These are phyloP conservation scores for Hirsutella minnesotensis DNA, from an alignment of 2,329 filamentous ascomycete genomes.

Conservation along the genomic window DNA sequence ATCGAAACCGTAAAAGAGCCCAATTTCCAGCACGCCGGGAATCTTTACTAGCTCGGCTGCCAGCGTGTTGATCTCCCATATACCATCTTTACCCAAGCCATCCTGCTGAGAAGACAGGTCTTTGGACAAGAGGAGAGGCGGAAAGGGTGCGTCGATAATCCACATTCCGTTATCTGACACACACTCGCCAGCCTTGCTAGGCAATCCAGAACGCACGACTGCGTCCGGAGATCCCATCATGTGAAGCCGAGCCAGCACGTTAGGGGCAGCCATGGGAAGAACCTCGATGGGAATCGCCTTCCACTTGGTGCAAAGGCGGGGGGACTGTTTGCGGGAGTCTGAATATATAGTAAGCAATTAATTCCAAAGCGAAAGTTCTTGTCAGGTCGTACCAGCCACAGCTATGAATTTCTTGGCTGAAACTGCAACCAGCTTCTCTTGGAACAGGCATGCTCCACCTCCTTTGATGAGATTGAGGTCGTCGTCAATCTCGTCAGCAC, in stretches of 20 bases:
- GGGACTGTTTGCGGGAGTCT: constrained; percentile 86
- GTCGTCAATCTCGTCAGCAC: constrained; percentile 91
- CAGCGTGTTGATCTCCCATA: constrained; percentile 71
- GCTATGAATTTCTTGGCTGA: constrained; percentile 77
- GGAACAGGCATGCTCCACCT: constrained; percentile 91
- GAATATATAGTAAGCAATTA: constrained; percentile 6
- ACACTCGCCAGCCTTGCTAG: constrained; percentile 71
- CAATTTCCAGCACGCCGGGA: constrained; percentile 82
- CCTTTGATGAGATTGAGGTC: constrained; percentile 97
- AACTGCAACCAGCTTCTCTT: constrained; percentile 90
- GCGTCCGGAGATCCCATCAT: constrained; percentile 63
- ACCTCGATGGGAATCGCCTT: constrained; percentile 87
- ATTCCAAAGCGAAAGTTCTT: no score
- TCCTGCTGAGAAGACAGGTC: constrained; percentile 39
- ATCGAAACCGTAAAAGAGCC: constrained; percentile 75
- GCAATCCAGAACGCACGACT: constrained; percentile 56
- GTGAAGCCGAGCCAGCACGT: constrained; percentile 61
- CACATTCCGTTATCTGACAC: constrained; percentile 48
- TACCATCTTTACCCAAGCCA: constrained; percentile 37
- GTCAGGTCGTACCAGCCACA: constrained; percentile 53
- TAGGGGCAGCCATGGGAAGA: constrained; percentile 68
- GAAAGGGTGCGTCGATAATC: constrained; percentile 89
- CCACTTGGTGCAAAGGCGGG: constrained; percentile 65
- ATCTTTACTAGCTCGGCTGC: constrained; percentile 67
- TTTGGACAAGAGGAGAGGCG: constrained; percentile 53